Base-by-base conservation (phyloP, 2,329 filamentous ascomycete species). In the Xylariaceae sp. region DNA sequence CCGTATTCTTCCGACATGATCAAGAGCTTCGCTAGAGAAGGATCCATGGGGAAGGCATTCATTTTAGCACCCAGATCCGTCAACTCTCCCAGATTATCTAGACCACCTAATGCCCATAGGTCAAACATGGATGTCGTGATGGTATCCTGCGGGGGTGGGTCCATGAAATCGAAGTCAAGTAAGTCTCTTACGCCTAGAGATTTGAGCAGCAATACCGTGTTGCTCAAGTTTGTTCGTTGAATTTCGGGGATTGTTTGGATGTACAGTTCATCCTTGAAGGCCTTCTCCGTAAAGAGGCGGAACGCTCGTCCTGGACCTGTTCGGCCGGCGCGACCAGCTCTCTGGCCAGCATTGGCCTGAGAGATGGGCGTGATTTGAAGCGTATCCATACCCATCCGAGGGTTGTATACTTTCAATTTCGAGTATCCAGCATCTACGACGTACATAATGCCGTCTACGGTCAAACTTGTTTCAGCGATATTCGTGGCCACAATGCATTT, bases 401-500 rank as follows among this genome's bases (percentile, higher is more conserved):
- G 91, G 62, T 99, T 99, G 71, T 97, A 99, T 5, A 99, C 94
- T 67, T 99, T 99, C 65, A 97, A 81, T 68, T 99, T 99, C 2
- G 90, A 95, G 68, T 92, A 99, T 0, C 94, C 94, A 1, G 89
- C 85, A 67, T 99, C 94, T 5, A 99, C 94, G 18, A 99, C 94
- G 62, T 96, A 99, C 86, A 97, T 97, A 70, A 99, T 99, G 58
- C 94, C 94, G 65, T 99, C 94, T 6, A 99, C 94, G 0, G 94
- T 99, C 72, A 99, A 75, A 76, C 90, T 96, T 0, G 94, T 99
- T 69, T 99, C 94, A 2, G 94, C 94, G 68, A 99, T 99, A 63
- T 99, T 99, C 31, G 94, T 99, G 1, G 95, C 94, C 38, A 99
- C 92, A 56, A 99, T 96, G 62, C 96, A 95, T 67, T 99, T 99